phyloP scores from a whole-genome alignment of 2,329 filamentous ascomycete genomes.

The Pseudogymnoascus sp. region DNA sequence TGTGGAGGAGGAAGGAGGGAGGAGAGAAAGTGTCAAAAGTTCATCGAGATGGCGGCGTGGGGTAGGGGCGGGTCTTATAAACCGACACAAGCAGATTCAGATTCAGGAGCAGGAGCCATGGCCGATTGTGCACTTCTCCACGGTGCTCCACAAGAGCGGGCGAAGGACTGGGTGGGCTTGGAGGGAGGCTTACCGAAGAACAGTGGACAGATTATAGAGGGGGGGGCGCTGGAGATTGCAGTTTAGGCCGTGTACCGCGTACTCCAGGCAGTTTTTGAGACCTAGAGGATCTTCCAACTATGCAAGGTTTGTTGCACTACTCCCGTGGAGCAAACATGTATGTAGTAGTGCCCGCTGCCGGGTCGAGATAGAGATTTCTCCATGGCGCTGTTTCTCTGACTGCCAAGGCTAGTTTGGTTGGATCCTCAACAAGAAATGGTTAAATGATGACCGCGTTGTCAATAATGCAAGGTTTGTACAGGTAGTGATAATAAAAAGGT shows the following conservation, averaged over 20 bases:
- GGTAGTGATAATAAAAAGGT: not conserved
- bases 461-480: not conserved
- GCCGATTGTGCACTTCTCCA: conserved; percentile 1
- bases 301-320: not conserved
- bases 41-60: conserved; percentile 1
- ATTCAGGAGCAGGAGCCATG: conserved; percentile 7
- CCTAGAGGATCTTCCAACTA: not conserved
- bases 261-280: not conserved
- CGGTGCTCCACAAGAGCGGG: conserved; percentile 1
- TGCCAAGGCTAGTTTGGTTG: conserved; percentile 2
- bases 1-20: not conserved
- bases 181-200: conserved; percentile 1
- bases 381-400: not conserved
- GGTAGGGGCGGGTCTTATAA: conserved; percentile 2
- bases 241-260: not conserved
- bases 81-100: not conserved
- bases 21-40: conserved; percentile 9
- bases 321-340: not conserved
- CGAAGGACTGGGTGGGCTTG: not conserved
- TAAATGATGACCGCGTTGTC: not conserved
- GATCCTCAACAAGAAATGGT: conserved; percentile 9
- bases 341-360: not conserved
- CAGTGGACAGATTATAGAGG: not conserved
- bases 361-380: conserved; percentile 1
- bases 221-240: not conserved